Conservation (phyloP, 306 rosid species). For the Luffa acutangula region DNA sequence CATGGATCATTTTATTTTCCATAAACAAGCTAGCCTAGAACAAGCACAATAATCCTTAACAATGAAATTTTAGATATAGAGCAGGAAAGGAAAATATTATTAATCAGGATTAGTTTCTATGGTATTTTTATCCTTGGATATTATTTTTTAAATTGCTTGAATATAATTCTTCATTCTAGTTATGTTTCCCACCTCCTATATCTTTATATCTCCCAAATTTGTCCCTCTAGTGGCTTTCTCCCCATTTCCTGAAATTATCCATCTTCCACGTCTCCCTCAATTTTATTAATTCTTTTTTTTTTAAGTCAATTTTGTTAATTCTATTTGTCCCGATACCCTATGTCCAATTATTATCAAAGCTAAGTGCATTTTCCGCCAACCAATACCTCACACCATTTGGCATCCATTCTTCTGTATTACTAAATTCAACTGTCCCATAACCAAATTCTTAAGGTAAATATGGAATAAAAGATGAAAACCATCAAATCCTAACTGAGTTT, state of each 20-base stretch:
- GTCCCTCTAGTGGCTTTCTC: background rate
- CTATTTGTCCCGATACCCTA: background rate
- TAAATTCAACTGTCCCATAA: background rate
- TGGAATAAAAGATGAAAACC: background rate
- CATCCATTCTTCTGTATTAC: background rate
- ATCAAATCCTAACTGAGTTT: background rate
- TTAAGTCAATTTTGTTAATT: background rate
- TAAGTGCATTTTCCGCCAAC: background rate
- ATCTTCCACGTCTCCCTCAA: background rate
- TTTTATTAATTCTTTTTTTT: background rate
- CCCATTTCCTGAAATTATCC: background rate
- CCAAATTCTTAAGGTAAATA: background rate
- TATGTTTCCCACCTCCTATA: background rate
- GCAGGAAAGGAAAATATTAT: constrained; percentile 2
- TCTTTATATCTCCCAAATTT: background rate
- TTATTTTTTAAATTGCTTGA: background rate
- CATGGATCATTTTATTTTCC: background rate
- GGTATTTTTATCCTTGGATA: background rate
- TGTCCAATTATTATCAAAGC: background rate
- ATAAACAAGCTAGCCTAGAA: background rate
- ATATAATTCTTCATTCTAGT: background rate
- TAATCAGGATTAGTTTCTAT: background rate
- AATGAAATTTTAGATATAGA: background rate
- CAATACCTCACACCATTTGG: background rate
- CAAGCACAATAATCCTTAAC: background rate